Percentiles rank a stretch among this genome's conserved stretches.
phyloP scores from a whole-genome alignment of 495 filamentous ascomycete species.

The Aspergillus homomorphus region DNA sequence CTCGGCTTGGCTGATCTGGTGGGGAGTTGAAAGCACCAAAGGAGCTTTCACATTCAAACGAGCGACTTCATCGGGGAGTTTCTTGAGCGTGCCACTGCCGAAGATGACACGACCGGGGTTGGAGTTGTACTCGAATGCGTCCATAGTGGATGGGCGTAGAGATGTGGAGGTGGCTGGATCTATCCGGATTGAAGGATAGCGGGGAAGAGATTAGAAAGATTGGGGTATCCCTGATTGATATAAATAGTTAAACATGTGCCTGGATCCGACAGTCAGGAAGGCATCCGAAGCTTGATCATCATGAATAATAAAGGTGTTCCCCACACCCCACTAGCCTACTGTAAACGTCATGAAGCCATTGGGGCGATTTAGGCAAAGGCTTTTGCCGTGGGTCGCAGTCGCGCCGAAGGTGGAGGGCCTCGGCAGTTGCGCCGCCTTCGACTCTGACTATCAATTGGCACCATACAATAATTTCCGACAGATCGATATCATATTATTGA shows the following conservation, averaged over 20 bases:
- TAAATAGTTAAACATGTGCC: neutral
- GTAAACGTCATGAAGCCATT: slow-evolving; percentile 18
- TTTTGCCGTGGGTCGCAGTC: slow-evolving; percentile 31
- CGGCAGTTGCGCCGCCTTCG: slow-evolving; percentile 25
- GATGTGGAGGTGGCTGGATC: neutral
- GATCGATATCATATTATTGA: too few species aligned
- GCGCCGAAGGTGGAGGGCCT: slow-evolving; percentile 17
- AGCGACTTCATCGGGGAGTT: slow-evolving; percentile 57
- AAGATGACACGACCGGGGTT: slow-evolving; percentile 61
- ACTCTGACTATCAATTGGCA: slow-evolving; percentile 12
- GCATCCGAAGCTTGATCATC: slow-evolving; percentile 21
- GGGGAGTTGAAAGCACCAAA: slow-evolving; percentile 57
- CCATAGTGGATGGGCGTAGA: slow-evolving; percentile 38
- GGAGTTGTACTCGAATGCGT: slow-evolving; percentile 60
- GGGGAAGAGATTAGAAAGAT: neutral
- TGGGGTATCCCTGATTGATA: slow-evolving; percentile 6
- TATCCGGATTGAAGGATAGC: neutral
- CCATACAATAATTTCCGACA: neutral
- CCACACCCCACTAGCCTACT: slow-evolving; percentile 31
- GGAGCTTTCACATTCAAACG: slow-evolving; percentile 54
- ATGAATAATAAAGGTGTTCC: slow-evolving; percentile 28
- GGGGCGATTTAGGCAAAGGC: slow-evolving; percentile 8
- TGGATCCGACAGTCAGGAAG: neutral
- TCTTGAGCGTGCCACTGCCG: slow-evolving; percentile 57
- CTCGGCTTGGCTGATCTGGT: slow-evolving; percentile 53